Conservation (phyloP, 1,284 basidiomycete genomes). For the Gymnopus androsaceus region DNA sequence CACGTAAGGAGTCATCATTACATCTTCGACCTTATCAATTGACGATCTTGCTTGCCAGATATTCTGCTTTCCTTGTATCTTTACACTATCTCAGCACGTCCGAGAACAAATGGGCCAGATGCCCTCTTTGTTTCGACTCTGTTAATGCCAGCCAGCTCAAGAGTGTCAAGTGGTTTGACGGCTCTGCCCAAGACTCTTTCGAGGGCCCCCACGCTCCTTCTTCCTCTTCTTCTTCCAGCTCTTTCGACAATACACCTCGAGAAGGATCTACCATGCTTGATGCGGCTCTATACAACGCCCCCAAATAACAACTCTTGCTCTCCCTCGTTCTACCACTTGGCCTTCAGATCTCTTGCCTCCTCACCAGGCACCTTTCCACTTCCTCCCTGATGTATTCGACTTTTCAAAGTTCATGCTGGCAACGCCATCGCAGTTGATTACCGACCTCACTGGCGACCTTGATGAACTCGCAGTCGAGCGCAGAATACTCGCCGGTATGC, state of each 20-base stretch:
- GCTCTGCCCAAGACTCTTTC: slow-evolving; percentile 37
- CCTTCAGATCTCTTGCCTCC: slow-evolving; percentile 90
- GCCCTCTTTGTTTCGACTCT: slow-evolving; percentile 96
- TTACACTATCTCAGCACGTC: slow-evolving; percentile 90
- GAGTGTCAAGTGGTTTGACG: slow-evolving; percentile 83
- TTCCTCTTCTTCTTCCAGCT: slow-evolving; percentile 38
- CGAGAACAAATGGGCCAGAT: slow-evolving; percentile 85
- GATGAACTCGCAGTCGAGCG: slow-evolving; percentile 74
- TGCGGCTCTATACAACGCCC: slow-evolving; percentile 94
- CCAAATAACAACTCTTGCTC: slow-evolving; percentile 92
- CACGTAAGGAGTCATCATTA: slow-evolving; percentile 67
- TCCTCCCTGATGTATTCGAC: slow-evolving; percentile 87
- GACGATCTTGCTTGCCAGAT: slow-evolving; percentile 51
- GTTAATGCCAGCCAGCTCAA: slow-evolving; percentile 92
- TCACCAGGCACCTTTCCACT: slow-evolving; percentile 92
- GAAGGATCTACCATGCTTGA: slow-evolving; percentile 65
- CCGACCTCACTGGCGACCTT: slow-evolving; percentile 75
- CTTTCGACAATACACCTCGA: slow-evolving; percentile 40
- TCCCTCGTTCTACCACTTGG: slow-evolving; percentile 92
- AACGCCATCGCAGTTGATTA: slow-evolving; percentile 80
- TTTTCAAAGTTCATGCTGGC: slow-evolving; percentile 97
- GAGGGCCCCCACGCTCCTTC: slow-evolving; percentile 44
- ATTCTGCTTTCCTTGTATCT: slow-evolving; percentile 88
- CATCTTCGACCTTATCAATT: slow-evolving; percentile 15
- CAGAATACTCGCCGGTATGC: slow-evolving; percentile 58